Percentiles rank a stretch among this genome's conserved stretches.
Evolutionary conservation across 352 stramenopile species (phyloP).

Genomic region (Phytophthora ohioensis): DNA sequence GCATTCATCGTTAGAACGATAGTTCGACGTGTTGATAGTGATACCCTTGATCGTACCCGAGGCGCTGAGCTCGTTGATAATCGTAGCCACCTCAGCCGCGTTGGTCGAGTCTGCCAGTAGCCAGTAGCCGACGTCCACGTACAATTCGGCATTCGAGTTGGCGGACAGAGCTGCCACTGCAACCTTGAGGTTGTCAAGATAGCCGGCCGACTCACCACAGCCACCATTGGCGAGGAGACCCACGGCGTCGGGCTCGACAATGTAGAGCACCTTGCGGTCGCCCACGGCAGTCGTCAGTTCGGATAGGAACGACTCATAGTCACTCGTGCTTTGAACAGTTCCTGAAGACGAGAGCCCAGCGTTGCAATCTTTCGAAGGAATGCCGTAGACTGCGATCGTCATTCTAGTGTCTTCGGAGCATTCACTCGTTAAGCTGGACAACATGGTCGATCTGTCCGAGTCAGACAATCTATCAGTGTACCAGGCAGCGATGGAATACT

Average conservation of each 20-base stretch:
- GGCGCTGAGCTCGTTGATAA: constrained; percentile 54
- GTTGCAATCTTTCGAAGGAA: constrained; percentile 75
- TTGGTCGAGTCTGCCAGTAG: constrained; percentile 47
- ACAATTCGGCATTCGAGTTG: constrained; percentile 68
- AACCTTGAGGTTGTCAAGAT: constrained; percentile 61
- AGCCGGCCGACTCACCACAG: constrained; percentile 52
- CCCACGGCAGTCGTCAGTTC: constrained; percentile 47
- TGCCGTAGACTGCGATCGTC: constrained; percentile 70
- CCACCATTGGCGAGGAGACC: constrained; percentile 55
- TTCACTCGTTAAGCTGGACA: constrained; percentile 39
- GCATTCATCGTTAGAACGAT: constrained; percentile 64
- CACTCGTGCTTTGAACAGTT: constrained; percentile 46
- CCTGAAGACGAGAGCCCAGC: constrained; percentile 56
- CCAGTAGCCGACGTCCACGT: constrained; percentile 76
- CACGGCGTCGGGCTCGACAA: constrained; percentile 73
- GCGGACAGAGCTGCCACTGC: constrained; percentile 59
- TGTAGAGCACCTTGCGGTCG: constrained; percentile 65
- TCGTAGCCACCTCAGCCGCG: constrained; percentile 37
- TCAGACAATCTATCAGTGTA: constrained; percentile 60
- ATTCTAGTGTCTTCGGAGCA: constrained; percentile 54
- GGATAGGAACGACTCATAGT: constrained; percentile 60
- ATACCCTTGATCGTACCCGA: constrained; percentile 62
- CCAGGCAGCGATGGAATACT: constrained; percentile 60
- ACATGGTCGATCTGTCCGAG: constrained; percentile 37
- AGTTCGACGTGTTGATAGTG: constrained; percentile 81